A percentile compares a stretch with the other conserved stretches of the same genome.
Evolutionary conservation across 805 yeast species (phyloP).

Genomic region (Blastobotrys chiropterorum): DNA sequence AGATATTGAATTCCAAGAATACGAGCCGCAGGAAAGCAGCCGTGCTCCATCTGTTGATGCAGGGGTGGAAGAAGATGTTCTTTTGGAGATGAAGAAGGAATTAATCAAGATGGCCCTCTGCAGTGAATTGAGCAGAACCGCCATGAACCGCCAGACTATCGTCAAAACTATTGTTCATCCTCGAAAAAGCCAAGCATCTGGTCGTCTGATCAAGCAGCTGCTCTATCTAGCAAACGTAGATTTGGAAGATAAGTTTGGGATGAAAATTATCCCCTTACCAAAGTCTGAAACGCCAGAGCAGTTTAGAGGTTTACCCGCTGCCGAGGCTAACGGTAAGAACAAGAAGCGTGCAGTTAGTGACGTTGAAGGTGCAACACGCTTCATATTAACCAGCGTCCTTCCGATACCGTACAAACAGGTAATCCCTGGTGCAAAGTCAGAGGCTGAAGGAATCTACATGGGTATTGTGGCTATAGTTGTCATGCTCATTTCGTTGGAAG

Average conservation of each 20-base stretch:
- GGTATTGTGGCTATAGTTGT: conserved; percentile 2
- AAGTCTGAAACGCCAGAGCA: not conserved
- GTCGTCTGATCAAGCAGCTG: not conserved
- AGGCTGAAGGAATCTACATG: not conserved
- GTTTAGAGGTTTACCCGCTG: not conserved
- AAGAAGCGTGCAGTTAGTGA: not conserved
- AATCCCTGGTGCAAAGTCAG: not conserved
- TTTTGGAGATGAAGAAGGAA: not conserved
- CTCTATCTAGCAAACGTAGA: not conserved
- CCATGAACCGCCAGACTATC: not conserved
- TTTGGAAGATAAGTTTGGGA: not conserved
- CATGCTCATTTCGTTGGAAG: conserved; percentile 4
- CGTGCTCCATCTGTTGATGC: not conserved
- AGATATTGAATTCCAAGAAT: not conserved
- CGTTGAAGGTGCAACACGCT: not conserved
- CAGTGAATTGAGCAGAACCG: not conserved
- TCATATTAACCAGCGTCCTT: conserved; percentile 4
- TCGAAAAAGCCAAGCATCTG: not conserved
- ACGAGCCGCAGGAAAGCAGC: not conserved
- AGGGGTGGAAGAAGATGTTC: not conserved
- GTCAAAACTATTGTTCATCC: not conserved
- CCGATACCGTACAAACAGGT: not conserved
- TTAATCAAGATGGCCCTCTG: not conserved
- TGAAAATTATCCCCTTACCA: not conserved
- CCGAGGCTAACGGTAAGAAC: not conserved